These are phyloP conservation scores for Flammula alnicola DNA, from an alignment of 1,284 basidiomycete genomes.

Conservation along the genomic window DNA sequence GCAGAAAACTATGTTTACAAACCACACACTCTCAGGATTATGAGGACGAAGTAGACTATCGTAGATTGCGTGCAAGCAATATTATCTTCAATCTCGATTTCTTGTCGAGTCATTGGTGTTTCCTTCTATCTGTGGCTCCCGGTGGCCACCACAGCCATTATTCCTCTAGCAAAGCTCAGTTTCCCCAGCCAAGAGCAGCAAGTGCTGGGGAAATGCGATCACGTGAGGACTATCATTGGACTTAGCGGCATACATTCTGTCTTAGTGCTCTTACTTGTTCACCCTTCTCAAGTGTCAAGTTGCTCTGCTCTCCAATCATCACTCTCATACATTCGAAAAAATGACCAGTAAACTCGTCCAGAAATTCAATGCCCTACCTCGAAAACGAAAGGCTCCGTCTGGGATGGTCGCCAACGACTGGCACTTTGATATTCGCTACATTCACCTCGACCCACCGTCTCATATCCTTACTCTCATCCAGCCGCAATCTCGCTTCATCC, in stretches of 20 bases:
- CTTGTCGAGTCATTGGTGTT: no score
- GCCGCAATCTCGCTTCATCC: conserved; percentile 14
- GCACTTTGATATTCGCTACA: conserved; percentile 31
- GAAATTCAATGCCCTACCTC: conserved; percentile 20
- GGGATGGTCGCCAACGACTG: conserved; percentile 21
- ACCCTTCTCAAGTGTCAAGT: no score
- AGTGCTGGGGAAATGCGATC: no score
- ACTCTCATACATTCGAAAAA: no score
- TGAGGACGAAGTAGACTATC: conserved; percentile 86
- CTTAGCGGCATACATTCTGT: no score
- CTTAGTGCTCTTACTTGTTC: no score
- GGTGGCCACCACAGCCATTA: no score
- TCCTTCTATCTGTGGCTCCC: background rate
- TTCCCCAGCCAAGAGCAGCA: no score
- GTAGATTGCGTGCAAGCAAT: conserved; percentile 4
- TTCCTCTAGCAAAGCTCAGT: no score
- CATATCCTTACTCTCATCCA: conserved; percentile 31
- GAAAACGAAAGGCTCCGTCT: background rate
- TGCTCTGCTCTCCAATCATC: no score
- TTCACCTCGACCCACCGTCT: conserved; percentile 30
- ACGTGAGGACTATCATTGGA: no score
- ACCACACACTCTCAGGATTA: conserved; percentile 82
- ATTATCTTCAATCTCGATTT: no score
- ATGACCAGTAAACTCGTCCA: conserved; percentile 13
- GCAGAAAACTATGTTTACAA: conserved; percentile 91